phyloP scores from a whole-genome alignment of 169 alveolate genomes.

The Babesia ovis region DNA sequence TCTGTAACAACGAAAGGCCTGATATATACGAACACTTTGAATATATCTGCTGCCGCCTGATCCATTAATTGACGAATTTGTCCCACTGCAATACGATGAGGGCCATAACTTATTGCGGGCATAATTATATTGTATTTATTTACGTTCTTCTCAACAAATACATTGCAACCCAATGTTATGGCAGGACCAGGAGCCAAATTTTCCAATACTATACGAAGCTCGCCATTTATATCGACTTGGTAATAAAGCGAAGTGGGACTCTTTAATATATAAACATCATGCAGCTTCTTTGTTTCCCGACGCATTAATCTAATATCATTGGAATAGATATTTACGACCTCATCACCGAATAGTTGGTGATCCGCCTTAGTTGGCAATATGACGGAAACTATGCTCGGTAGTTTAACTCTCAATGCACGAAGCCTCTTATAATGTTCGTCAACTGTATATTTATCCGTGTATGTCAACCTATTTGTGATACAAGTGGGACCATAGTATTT shows the following conservation, averaged over 20 bases:
- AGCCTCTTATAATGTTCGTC: too few species aligned
- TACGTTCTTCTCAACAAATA: background rate
- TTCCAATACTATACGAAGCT: background rate
- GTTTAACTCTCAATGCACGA: too few species aligned
- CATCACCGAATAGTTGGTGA: slow-evolving; percentile 10
- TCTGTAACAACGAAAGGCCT: background rate
- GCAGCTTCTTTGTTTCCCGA: too few species aligned
- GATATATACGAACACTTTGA: background rate
- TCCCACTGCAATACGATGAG: slow-evolving; percentile 1
- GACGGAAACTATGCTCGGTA: too few species aligned
- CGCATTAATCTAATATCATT: too few species aligned
- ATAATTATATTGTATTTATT: background rate
- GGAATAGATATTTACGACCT: background rate
- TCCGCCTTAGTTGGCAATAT: too few species aligned
- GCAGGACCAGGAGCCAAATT: slow-evolving; percentile 16
- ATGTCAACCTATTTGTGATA: too few species aligned
- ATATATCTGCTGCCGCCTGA: background rate
- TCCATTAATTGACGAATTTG: background rate
- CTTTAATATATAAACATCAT: slow-evolving; percentile 8
- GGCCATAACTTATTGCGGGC: slow-evolving; percentile 17
- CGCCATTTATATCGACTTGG: slow-evolving; percentile 10
- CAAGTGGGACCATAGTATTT: slow-evolving; percentile 6
- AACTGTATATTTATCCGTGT: too few species aligned
- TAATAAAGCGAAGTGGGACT: background rate
- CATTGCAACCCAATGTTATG: background rate